A percentile compares a stretch with the other conserved stretches of the same genome.
Evolutionary conservation across 2,329 filamentous ascomycete genomes (phyloP).

Genomic region (Exophiala aquamarina): DNA sequence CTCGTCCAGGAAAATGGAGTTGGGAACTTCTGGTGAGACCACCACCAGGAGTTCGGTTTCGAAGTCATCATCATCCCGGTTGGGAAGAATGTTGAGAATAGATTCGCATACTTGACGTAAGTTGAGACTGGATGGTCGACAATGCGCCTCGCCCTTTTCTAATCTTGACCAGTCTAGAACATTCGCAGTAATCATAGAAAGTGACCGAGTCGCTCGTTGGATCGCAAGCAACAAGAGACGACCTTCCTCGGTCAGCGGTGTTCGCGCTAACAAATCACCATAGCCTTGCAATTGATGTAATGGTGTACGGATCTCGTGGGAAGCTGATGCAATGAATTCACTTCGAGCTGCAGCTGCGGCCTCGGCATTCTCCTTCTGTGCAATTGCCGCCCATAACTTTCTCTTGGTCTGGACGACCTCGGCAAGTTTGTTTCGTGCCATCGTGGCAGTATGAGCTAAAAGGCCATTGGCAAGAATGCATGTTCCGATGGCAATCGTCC

Average conservation of each 20-base stretch:
- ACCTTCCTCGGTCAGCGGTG: conserved; percentile 33
- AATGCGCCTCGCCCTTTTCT: conserved; percentile 34
- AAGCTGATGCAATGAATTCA: conserved; percentile 37
- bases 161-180: conserved; percentile 39
- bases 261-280: conserved; percentile 34
- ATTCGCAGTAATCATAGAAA: conserved; percentile 39
- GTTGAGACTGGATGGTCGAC: conserved; percentile 33
- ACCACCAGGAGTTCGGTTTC: conserved; percentile 35
- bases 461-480: conserved; percentile 37
- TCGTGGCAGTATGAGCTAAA: conserved; percentile 36
- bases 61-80: conserved; percentile 34
- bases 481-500: conserved; percentile 34
- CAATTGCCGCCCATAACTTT: conserved; percentile 36
- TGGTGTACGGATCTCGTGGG: conserved; percentile 38
- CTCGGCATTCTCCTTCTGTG: conserved; percentile 36
- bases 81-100: conserved; percentile 34
- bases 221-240: conserved; percentile 34
- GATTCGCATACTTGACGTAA: conserved; percentile 36
- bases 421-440: conserved; percentile 36
- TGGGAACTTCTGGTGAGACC: conserved; percentile 33
- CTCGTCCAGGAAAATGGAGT: conserved; percentile 35
- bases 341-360: conserved; percentile 33
- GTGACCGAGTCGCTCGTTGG: conserved; percentile 35
- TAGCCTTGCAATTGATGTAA: conserved; percentile 40
- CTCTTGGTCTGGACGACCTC: conserved; percentile 34